A percentile compares a stretch with the other conserved stretches of the same genome.
These are phyloP conservation scores for Triticum timopheevii DNA, from an alignment of 176 grass and related monocot species.

Conservation along the genomic window DNA sequence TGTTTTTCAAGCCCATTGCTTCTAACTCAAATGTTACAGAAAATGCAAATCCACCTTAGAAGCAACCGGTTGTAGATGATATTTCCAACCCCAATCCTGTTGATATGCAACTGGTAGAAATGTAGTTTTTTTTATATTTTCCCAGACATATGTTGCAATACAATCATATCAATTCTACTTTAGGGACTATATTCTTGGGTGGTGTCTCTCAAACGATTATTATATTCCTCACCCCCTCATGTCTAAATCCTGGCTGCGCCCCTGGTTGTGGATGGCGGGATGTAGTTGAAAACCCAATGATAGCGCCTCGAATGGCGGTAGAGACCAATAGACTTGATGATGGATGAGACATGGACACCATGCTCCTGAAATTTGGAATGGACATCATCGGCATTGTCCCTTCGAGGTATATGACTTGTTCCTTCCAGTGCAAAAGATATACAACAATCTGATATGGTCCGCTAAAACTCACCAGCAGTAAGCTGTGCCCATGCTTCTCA, in stretches of 20 bases:
- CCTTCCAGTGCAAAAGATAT: background rate
- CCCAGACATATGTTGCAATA: too few species aligned
- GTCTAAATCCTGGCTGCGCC: too few species aligned
- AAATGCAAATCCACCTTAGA: too few species aligned
- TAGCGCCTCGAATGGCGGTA: slow-evolving; percentile 48
- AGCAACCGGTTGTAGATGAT: too few species aligned
- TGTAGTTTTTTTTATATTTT: too few species aligned
- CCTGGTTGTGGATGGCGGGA: slow-evolving; percentile 53
- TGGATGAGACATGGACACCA: slow-evolving; percentile 58
- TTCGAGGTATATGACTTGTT: background rate
- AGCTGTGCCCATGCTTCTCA: slow-evolving; percentile 61
- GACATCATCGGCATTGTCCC: background rate
- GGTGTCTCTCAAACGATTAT: background rate
- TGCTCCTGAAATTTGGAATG: slow-evolving; percentile 46
- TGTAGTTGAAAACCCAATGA: slow-evolving; percentile 56
- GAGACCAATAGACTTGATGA: slow-evolving; percentile 57
- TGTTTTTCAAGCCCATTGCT: too few species aligned
- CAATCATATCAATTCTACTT: too few species aligned
- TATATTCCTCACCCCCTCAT: too few species aligned
- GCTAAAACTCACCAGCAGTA: slow-evolving; percentile 57
- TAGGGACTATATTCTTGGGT: background rate
- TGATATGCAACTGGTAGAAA: too few species aligned
- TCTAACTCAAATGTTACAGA: too few species aligned
- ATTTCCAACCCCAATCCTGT: too few species aligned
- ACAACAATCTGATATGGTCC: background rate